Conservation (phyloP, 495 filamentous ascomycete species). For the Hamigera avellanea region DNA sequence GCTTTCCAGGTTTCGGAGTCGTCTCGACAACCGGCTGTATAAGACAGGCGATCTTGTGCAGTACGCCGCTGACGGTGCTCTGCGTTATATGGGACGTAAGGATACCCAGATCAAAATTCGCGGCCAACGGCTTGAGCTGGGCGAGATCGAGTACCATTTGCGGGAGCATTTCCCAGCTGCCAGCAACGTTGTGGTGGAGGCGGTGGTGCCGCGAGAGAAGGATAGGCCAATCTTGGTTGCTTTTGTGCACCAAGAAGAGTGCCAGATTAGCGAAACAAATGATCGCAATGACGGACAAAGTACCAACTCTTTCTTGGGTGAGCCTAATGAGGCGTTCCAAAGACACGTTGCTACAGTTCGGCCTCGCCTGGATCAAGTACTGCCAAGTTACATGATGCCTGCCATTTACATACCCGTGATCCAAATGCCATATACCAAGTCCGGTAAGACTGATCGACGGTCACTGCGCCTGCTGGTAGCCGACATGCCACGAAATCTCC, state of each 20-base stretch:
- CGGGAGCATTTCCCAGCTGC: background rate
- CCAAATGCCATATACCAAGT: constrained; percentile 1
- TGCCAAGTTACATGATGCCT: too few species aligned
- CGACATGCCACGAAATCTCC: background rate
- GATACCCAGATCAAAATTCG: constrained; percentile 13
- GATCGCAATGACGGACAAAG: too few species aligned
- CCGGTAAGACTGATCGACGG: constrained; percentile 8
- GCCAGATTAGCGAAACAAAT: too few species aligned
- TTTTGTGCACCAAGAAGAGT: too few species aligned
- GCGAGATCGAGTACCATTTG: constrained; percentile 18
- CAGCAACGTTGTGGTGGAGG: constrained; percentile 1
- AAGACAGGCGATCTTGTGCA: background rate
- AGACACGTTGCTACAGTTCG: too few species aligned
- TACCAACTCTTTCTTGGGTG: too few species aligned
- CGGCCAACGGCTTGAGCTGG: constrained; percentile 24
- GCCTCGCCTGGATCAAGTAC: too few species aligned
- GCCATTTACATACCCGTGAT: constrained; percentile 3
- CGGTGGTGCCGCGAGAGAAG: background rate
- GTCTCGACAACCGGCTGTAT: background rate
- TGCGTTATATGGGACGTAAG: background rate
- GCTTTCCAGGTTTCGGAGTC: background rate
- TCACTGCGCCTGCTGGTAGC: background rate
- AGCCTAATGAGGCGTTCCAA: background rate
- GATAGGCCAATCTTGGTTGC: background rate
- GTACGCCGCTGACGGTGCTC: constrained; percentile 1